phyloP scores from a whole-genome alignment of 257 asterid species.

The Euphrasia confusa region DNA sequence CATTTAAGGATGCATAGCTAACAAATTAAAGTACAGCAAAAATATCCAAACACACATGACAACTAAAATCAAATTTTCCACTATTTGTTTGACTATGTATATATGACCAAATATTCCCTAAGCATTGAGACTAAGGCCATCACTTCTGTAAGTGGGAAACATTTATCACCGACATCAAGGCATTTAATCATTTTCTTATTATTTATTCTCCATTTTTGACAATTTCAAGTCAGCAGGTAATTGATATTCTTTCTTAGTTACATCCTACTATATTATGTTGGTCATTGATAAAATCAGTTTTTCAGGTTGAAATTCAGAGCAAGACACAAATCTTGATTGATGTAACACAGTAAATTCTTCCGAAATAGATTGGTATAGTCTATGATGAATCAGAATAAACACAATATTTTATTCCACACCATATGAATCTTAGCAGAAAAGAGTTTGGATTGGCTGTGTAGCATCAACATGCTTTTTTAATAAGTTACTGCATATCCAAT shows the following conservation, averaged over 20 bases:
- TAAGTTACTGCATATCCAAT: background rate
- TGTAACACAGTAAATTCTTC: background rate
- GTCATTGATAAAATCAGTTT: background rate
- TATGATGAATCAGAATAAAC: background rate
- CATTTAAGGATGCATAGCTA: background rate
- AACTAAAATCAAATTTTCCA: background rate
- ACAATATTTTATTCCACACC: background rate
- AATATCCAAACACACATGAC: background rate
- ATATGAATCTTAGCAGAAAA: background rate
- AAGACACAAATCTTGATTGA: slow-evolving; percentile 3
- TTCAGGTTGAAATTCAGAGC: background rate
- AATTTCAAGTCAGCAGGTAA: background rate
- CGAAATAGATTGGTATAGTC: background rate
- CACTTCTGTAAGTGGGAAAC: background rate
- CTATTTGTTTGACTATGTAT: too few relatives aligned
- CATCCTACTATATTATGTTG: background rate
- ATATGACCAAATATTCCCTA: background rate
- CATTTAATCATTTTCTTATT: background rate
- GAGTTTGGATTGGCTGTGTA: background rate
- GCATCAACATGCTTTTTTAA: too few relatives aligned
- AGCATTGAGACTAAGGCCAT: background rate
- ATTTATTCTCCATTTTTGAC: background rate
- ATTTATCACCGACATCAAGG: background rate
- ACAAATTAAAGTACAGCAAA: background rate
- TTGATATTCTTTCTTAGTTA: background rate